Evolutionary conservation across 2,329 filamentous ascomycete genomes (phyloP), one percentile per base, ranked within the genome.

Genomic region (Xylaria sp.): DNA sequence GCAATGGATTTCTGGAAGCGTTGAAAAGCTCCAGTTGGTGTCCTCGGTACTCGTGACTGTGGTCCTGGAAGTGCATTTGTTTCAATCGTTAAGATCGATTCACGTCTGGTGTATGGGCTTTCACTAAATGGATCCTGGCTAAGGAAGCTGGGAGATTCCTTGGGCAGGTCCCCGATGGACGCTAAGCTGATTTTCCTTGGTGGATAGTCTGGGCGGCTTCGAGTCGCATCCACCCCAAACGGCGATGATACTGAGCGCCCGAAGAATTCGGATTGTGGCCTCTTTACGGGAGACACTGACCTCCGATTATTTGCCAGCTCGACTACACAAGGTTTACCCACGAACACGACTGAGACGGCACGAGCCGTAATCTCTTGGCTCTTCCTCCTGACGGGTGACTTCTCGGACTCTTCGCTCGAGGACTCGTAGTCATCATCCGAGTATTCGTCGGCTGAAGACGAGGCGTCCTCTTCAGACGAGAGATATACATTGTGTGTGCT

Each of bases 401-500:
- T 60, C 55, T 76, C 72, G 7, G 74, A 74, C 61, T 78, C 73
- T 60, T 82, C 82, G 68, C 78, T 82, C 23, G 80, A 81, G 58
- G 83, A 85, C 71, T 87, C 82, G 69, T 81, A 81, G 60, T 86
- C 85, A 74, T 84, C 84, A 74, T 88, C 86, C 65, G 87, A 89
- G 70, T 86, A 86, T 78, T 88, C 85, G 78, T 89, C 88, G 55
- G 87, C 86, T 20, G 86, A 88, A 1, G 89, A 89, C 1, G 89
- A 90, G 37, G 85, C 88, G 71, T 90, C 89, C 76, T 91, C 89
- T 73, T 91, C 89, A 0, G 88, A 90, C 1, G 88, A 90, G 31
- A 91, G 85, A 77, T 91, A 91, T 67, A 88, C 75, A 66, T 89
- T 86, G 76, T 90, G 88, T 6, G 88, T 86, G 1, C 83, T 81